phyloP scores from a whole-genome alignment of 2,329 filamentous ascomycete species.

The Ophiocordyceps polyrhachis-furcata region DNA sequence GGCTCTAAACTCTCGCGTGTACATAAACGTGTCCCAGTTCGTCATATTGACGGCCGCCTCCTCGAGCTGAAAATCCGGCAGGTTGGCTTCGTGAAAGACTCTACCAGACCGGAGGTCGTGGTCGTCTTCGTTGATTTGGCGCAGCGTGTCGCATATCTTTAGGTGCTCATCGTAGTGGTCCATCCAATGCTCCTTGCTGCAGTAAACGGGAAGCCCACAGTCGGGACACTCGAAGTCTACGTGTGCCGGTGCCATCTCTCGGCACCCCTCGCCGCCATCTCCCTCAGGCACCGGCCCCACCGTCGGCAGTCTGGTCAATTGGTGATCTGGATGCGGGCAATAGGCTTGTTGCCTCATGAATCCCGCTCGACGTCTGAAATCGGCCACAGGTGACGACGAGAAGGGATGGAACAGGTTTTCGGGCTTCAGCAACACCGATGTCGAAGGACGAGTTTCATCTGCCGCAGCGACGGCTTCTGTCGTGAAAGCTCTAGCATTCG shows the following conservation, averaged over 20 bases:
- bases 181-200: constrained; percentile 86
- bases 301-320: constrained; percentile 49
- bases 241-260: constrained; percentile 50
- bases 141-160: constrained; percentile 76
- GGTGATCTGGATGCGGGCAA: constrained; percentile 81
- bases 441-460: constrained; percentile 1
- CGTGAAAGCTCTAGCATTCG: constrained; percentile 11
- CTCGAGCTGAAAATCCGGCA: constrained; percentile 76
- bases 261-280: constrained; percentile 36
- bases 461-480: constrained; percentile 12
- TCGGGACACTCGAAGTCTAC: constrained; percentile 92
- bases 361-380: constrained; percentile 71
- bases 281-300: constrained; percentile 46
- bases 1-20: constrained; percentile 77
- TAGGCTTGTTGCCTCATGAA: constrained; percentile 88
- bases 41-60: constrained; percentile 92
- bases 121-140: constrained; percentile 94
- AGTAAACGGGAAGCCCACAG: constrained; percentile 86
- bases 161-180: constrained; percentile 89
- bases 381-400: constrained; percentile 70
- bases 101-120: constrained; percentile 83
- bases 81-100: constrained; percentile 85
- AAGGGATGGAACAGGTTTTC: constrained; percentile 91
- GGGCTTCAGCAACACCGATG: constrained; percentile 29
- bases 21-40: constrained; percentile 95